These are phyloP conservation scores for Triticum turgidum DNA, from an alignment of 176 grass and related monocot species.

Conservation along the genomic window DNA sequence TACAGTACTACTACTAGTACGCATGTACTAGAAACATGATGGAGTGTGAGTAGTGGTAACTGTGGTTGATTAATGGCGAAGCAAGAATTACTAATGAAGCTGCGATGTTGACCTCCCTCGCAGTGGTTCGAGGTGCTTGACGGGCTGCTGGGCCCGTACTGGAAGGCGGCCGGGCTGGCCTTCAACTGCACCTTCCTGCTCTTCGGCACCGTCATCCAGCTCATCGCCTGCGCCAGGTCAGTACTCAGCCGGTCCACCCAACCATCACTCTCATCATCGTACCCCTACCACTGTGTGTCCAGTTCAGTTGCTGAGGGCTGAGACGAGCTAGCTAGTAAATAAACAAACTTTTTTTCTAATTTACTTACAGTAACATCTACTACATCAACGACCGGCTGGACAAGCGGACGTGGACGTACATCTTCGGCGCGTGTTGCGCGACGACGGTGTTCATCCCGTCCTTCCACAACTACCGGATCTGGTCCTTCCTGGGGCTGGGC, in stretches of 20 bases:
- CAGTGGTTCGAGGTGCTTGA: conserved; percentile 89
- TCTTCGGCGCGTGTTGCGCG: conserved; percentile 86
- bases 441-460: conserved; percentile 85
- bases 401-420: conserved; percentile 92
- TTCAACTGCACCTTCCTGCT: conserved; percentile 86
- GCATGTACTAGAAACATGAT: background rate
- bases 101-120: conserved; percentile 4
- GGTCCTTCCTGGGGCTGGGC: conserved; percentile 84
- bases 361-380: conserved; percentile 46
- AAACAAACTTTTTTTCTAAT: too few species aligned
- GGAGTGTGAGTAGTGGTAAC: background rate
- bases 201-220: conserved; percentile 76
- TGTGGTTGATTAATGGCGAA: background rate
- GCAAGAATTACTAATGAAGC: background rate
- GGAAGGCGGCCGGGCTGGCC: conserved; percentile 66
- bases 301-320: too few species aligned
- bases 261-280: background rate
- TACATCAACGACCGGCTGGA: conserved; percentile 90
- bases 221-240: conserved; percentile 74
- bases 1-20: background rate
- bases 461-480: conserved; percentile 95
- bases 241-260: background rate
- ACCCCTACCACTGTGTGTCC: too few species aligned
- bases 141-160: conserved; percentile 73
- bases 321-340: too few species aligned